Base-by-base conservation (phyloP, 257 asterid species). In the Gardenia jasminoides region DNA sequence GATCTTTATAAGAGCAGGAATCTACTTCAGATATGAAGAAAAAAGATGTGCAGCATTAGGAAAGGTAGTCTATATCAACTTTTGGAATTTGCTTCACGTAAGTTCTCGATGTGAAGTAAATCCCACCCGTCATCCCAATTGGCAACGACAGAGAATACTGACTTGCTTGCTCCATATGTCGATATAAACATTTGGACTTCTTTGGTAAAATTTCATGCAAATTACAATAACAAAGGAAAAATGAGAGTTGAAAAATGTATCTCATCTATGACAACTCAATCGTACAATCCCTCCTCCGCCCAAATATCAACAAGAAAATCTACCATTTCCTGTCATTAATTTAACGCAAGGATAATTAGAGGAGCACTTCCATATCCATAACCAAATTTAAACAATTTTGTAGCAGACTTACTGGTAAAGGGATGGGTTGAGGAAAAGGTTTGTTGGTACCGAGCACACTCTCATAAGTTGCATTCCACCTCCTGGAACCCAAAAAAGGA, bases 351-450 rank as follows among this genome's bases (percentile, higher is more conserved):
- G 7, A 33, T 36, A 2, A 68, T 50, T 48, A 64, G 44, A 64
- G 13, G 56, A 70, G 58, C 43, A 79, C 50, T 16, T 41, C 39
- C 59, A 69, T 11, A 26, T 69, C 28, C 12, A 46, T 48, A 43
- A 48, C 48, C 72, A 72, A 62, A 61, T 54, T 16, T 20, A 64
- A 44, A 41, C 26, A 19, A 74, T 31, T 22, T 24, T 10, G 52
- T 31, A 70, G 69, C 48, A 77, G 68, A 87, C 99, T 89, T 84
- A 95, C 99, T 69, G 97, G 66, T 82, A 95, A 85, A 24, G 97
- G 98, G 80, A 93, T 88, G 47, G 97, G 92, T 74, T 87, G 94
- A 30, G 97, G 92, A 76, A 95, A 92, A 61, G 94, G 93, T 82
- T 91, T 95, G 87, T 87, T 92, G 58, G 91, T 86, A 74, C 97